Conservation (phyloP, 2,329 filamentous ascomycete species). For the Colletotrichum sp. region DNA sequence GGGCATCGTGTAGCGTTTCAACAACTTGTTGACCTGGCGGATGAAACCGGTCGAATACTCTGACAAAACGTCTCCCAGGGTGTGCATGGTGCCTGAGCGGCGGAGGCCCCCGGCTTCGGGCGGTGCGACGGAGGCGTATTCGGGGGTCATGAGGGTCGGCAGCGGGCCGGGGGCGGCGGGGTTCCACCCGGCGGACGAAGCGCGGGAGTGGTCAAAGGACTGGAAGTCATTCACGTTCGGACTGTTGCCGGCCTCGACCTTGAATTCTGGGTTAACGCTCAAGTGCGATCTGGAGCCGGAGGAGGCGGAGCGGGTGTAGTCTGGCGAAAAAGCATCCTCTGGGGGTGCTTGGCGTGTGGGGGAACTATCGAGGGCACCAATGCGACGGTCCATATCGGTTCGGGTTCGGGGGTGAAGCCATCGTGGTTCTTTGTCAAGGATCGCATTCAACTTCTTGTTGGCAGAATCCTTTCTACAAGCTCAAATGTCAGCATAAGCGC, state of each 20-base stretch:
- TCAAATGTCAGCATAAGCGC: conserved; percentile 20
- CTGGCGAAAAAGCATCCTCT: conserved; percentile 1
- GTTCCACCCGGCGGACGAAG: conserved; percentile 6
- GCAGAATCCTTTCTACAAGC: conserved; percentile 57
- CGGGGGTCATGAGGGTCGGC: conserved; percentile 1
- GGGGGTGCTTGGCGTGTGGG: conserved; percentile 31
- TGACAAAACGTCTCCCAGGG: conserved; percentile 36
- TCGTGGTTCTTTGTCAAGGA: conserved; percentile 64
- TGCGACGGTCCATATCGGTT: conserved; percentile 56
- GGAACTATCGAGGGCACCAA: conserved; percentile 48
- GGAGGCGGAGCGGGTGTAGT: conserved; percentile 5
- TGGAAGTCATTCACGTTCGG: conserved; percentile 1
- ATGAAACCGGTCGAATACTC: conserved; percentile 38
- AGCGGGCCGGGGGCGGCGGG: not conserved
- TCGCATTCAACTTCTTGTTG: conserved; percentile 61
- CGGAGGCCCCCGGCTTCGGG: conserved; percentile 30
- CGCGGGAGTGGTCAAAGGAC: not conserved
- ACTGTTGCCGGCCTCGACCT: conserved; percentile 7
- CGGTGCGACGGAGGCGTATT: not conserved
- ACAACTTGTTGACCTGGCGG: conserved; percentile 40
- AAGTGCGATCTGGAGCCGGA: not conserved
- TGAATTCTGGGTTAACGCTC: conserved; percentile 8
- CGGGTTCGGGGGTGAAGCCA: conserved; percentile 59
- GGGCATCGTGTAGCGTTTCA: conserved; percentile 44
- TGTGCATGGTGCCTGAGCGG: conserved; percentile 40